Evolutionary conservation across 2,329 filamentous ascomycete species (phyloP), one percentile per base, ranked within the genome.

Genomic region (Colletotrichum truncatum): DNA sequence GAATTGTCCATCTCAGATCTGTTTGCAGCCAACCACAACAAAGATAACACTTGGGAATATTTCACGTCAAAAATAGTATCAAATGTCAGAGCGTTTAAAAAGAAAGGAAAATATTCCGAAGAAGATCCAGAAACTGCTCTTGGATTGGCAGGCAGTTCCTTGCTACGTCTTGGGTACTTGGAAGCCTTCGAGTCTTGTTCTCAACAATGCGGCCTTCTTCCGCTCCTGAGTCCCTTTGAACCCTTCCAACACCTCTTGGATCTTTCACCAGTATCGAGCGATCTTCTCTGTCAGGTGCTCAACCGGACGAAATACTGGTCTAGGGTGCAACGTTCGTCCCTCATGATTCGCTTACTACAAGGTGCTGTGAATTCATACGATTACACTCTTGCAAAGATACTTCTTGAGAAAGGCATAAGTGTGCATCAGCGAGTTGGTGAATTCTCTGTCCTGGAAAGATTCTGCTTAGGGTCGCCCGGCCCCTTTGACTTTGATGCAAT

Each of bases 301-400:
- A 2, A n/a, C 2, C n/a, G 16, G n/a, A 58, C 55, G 11, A 3
- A n/a, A 2, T 6, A 41, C 14, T 51, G 34, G 55, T 6, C 4
- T 1, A 14, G 21, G 5, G 11, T 58, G 3, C 30, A 25, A 3
- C 14, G 16, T 6, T 58, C n/a, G 6, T 3, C 32, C 0, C 6
- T 2, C 4, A 26, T 41, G 10, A 11, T 32, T 39, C 32, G n/a
- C 3, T 12, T 51, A 3, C 6, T 49, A 6, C 21, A 30, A 14
- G 55, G 32, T 7, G n/a, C 43, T 1, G 4, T 6, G 4, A 16
- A n/a, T 10, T 51, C 23, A 6, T 23, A 2, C 2, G 4, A 51
- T 6, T n/a, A 16, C 2, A 4, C 21, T 1, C 16, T 23, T 12
- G 11, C 2, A 0, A 18, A 4, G 1, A 14, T 41, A 4, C 11